phyloP scores from a whole-genome alignment of 2,329 filamentous ascomycete species.

The Nigrograna mackinnonii region DNA sequence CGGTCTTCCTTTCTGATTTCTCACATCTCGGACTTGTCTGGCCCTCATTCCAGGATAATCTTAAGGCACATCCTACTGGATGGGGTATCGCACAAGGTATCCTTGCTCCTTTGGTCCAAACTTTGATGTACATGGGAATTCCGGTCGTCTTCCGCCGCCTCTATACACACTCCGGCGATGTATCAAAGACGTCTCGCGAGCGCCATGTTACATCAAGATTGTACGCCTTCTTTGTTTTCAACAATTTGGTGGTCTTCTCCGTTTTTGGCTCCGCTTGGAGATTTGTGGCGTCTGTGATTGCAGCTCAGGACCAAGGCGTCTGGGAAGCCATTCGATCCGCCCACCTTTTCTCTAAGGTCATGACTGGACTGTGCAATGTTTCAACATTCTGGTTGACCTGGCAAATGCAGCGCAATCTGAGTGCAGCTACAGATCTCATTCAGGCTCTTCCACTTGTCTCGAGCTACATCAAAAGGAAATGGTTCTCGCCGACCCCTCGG shows the following conservation, averaged over 20 bases:
- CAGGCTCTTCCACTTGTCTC: constrained; percentile 81
- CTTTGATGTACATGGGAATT: constrained; percentile 80
- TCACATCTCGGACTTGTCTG: constrained; percentile 80
- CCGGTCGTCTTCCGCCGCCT: constrained; percentile 89
- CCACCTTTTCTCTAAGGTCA: constrained; percentile 66
- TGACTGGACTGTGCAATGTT: constrained; percentile 76
- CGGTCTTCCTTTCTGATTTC: constrained; percentile 88
- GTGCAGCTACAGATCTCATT: constrained; percentile 78
- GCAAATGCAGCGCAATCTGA: constrained; percentile 88
- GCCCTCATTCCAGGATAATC: constrained; percentile 71
- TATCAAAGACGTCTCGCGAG: constrained; percentile 89
- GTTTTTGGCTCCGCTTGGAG: constrained; percentile 86
- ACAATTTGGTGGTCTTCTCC: constrained; percentile 92
- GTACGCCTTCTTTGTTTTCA: constrained; percentile 97
- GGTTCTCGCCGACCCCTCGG: constrained; percentile 83
- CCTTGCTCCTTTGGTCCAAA: constrained; percentile 81
- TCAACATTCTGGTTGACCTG: constrained; percentile 94
- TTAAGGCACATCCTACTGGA: constrained; percentile 64
- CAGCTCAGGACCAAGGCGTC: constrained; percentile 55
- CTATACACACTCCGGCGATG: constrained; percentile 80
- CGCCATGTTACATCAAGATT: constrained; percentile 87
- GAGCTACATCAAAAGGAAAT: constrained; percentile 78
- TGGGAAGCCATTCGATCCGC: constrained; percentile 70
- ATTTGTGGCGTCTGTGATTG: constrained; percentile 70
- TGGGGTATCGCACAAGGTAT: constrained; percentile 96